Conservation (phyloP, 805 yeast genomes). For the Komagataella populi region DNA sequence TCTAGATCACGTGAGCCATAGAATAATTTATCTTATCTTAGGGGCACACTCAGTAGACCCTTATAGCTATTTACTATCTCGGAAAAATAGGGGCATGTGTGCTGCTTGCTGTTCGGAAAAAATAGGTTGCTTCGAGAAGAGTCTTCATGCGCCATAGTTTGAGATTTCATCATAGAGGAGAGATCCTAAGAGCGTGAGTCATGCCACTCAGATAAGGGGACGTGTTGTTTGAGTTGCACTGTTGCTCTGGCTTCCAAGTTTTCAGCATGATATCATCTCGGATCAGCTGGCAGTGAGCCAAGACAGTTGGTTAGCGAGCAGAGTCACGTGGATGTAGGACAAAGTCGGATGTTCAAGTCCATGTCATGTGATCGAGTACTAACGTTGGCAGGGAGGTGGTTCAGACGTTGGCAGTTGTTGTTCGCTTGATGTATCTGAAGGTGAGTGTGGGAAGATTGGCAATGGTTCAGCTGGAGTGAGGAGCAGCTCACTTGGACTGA, state of each 20-base stretch:
- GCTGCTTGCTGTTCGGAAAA: background rate
- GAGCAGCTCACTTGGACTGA: too few species aligned
- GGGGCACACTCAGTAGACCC: background rate
- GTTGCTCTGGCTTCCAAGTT: background rate
- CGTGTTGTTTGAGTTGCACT: background rate
- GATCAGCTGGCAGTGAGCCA: background rate
- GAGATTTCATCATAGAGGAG: too few species aligned
- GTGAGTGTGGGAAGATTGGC: too few species aligned
- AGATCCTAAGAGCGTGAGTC: too few species aligned
- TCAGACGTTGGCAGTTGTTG: background rate
- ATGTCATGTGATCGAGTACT: background rate
- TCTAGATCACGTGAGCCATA: background rate
- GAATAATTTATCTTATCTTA: background rate
- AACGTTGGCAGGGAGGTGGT: background rate
- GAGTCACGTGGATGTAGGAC: background rate
- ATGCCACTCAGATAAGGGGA: background rate
- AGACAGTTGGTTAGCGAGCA: background rate
- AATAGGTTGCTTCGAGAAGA: too few species aligned
- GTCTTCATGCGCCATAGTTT: too few species aligned
- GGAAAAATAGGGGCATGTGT: background rate
- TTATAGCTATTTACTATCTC: background rate
- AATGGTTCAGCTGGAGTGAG: too few species aligned
- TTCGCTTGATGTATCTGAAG: background rate
- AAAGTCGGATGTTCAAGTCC: too few species aligned
- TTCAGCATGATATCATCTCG: background rate